Percentiles rank a stretch among this genome's conserved stretches.
phyloP scores from a whole-genome alignment of 345 rosid genomes.

The Citrus cavaleriei region DNA sequence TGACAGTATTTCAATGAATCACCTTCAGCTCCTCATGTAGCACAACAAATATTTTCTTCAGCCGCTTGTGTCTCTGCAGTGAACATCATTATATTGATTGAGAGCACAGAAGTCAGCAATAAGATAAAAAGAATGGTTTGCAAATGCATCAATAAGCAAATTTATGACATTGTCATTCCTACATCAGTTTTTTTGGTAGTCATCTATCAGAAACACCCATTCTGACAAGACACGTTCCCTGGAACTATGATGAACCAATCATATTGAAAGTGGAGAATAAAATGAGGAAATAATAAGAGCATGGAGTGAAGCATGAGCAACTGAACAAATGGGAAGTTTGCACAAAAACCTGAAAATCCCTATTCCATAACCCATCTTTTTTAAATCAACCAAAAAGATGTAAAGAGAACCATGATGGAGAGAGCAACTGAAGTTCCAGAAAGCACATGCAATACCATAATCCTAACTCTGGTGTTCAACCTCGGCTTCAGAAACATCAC shows the following conservation, averaged over 20 bases:
- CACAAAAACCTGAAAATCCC: not conserved
- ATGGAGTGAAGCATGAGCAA: not conserved
- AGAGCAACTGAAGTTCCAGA: not conserved
- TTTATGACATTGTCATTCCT: not conserved
- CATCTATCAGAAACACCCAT: not conserved
- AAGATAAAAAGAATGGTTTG: not conserved
- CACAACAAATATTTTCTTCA: slow-evolving; percentile 73
- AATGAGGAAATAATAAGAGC: not conserved
- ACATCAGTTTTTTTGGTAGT: not conserved
- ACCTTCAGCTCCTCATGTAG: slow-evolving; percentile 84
- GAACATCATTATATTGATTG: not conserved
- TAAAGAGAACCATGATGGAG: not conserved
- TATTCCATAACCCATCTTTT: not conserved
- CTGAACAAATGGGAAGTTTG: not conserved
- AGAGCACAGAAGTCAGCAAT: not conserved
- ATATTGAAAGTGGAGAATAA: not conserved
- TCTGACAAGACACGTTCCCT: not conserved
- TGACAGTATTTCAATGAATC: slow-evolving; percentile 3
- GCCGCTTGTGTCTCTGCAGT: slow-evolving; percentile 74
- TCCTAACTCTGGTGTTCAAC: not conserved
- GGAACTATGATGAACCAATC: not conserved
- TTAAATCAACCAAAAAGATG: not conserved
- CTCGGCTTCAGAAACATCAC: not conserved
- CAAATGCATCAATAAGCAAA: not conserved
- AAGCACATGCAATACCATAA: not conserved